Conservation (phyloP, 2,329 filamentous ascomycete species). For the Fusarium sp. region DNA sequence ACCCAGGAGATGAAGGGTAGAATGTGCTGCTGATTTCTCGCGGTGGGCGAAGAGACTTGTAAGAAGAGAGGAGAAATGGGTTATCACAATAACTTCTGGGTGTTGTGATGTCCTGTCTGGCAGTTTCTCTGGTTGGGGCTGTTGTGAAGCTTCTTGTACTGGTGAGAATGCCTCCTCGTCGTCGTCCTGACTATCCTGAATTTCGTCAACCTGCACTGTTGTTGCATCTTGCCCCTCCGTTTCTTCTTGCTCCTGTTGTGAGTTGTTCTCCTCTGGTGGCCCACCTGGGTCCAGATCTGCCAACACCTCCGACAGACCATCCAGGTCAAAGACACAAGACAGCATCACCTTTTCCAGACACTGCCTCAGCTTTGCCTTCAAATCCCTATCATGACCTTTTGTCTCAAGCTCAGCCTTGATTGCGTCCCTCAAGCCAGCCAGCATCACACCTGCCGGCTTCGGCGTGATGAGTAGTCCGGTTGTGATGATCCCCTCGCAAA, state of each 20-base stretch:
- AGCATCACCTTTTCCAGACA: conserved; percentile 66
- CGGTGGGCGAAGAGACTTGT: conserved; percentile 65
- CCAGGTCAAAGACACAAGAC: conserved; percentile 69
- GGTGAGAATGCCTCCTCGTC: conserved; percentile 44
- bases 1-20: conserved; percentile 62
- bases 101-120: conserved; percentile 11
- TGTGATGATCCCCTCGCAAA: conserved; percentile 50
- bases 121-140: background rate
- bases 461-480: conserved; percentile 64
- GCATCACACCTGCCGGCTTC: conserved; percentile 57
- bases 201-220: conserved; percentile 43
- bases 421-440: conserved; percentile 59
- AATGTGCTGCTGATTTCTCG: conserved; percentile 63
- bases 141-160: conserved; percentile 5
- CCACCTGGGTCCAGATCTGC: conserved; percentile 59
- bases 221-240: conserved; percentile 4
- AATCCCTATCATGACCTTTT: conserved; percentile 33
- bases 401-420: conserved; percentile 54
- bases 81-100: conserved; percentile 65
- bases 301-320: conserved; percentile 70
- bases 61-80: conserved; percentile 67
- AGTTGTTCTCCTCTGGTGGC: conserved; percentile 52
- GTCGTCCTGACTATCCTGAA: conserved; percentile 54
- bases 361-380: conserved; percentile 48
- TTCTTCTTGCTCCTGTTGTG: background rate